Conservation (phyloP, 345 rosid genomes). For the Citrus australasica region DNA sequence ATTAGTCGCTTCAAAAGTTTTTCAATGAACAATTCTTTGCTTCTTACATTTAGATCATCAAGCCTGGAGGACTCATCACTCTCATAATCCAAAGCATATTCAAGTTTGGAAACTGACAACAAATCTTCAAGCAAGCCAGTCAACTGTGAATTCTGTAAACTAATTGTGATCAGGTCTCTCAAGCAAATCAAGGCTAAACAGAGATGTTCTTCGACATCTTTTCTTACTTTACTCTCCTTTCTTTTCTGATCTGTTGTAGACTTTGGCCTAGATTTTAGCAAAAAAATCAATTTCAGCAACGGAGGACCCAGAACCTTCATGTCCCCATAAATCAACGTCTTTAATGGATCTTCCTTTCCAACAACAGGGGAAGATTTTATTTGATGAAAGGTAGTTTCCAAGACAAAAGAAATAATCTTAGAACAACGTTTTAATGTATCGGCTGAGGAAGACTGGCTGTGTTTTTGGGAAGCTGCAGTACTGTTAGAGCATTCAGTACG, state of each 20-base stretch:
- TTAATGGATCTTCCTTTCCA: constrained; percentile 54
- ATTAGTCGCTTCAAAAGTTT: constrained; percentile 55
- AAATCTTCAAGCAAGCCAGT: constrained; percentile 57
- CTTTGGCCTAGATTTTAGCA: constrained; percentile 40
- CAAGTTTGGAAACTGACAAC: constrained; percentile 40
- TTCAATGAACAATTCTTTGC: constrained; percentile 39
- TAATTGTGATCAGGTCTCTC: constrained; percentile 51
- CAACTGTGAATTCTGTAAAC: constrained; percentile 35
- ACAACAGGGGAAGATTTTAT: constrained; percentile 41
- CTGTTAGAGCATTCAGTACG: constrained; percentile 25
- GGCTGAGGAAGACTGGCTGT: constrained; percentile 43
- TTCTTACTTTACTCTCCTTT: constrained; percentile 38
- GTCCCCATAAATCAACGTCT: constrained; percentile 55
- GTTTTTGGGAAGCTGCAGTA: constrained; percentile 42
- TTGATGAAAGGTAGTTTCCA: constrained; percentile 53
- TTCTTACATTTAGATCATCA: constrained; percentile 46
- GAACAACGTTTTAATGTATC: constrained; percentile 37
- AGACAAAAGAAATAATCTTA: constrained; percentile 41
- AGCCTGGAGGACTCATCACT: constrained; percentile 30
- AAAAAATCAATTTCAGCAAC: constrained; percentile 57
- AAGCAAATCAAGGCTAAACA: constrained; percentile 62
- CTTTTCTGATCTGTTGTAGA: constrained; percentile 27
- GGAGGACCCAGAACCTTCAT: constrained; percentile 54
- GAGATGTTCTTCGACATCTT: constrained; percentile 47
- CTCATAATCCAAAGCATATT: constrained; percentile 35